Conservation (phyloP, 1,284 basidiomycete genomes). For the Malassezia sp. region DNA sequence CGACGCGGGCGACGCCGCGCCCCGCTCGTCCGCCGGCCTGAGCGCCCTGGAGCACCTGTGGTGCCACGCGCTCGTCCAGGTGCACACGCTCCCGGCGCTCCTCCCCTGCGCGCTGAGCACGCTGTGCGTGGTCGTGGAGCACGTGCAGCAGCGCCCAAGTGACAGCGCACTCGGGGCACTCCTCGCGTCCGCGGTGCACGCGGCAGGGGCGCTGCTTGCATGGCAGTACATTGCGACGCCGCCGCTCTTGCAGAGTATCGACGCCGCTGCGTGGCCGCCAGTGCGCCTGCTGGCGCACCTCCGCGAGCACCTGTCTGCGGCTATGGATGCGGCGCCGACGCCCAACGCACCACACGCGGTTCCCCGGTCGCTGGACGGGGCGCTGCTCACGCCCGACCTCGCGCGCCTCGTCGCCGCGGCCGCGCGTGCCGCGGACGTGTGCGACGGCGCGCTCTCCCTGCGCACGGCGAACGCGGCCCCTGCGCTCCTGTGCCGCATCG, state of each 20-base stretch:
- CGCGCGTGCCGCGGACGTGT: not conserved
- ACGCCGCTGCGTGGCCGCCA: not conserved
- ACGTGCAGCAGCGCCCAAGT: not conserved
- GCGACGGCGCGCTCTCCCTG: not conserved
- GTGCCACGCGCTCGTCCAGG: slow-evolving; percentile 28
- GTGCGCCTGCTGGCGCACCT: not conserved
- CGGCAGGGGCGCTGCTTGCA: not conserved
- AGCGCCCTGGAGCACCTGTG: slow-evolving; percentile 25
- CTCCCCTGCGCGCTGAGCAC: slow-evolving; percentile 1
- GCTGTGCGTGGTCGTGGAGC: not conserved
- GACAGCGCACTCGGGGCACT: too few species aligned
- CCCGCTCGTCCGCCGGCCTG: too few species aligned
- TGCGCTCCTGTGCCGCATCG: not conserved
- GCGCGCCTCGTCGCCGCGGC: not conserved
- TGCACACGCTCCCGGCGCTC: slow-evolving; percentile 1
- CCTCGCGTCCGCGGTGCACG: slow-evolving; percentile 1
- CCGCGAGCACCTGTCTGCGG: not conserved
- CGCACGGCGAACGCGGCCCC: not conserved
- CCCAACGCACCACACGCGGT: not conserved
- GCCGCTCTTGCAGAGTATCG: not conserved
- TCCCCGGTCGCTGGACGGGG: too few species aligned
- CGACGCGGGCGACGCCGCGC: not conserved
- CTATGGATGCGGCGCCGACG: not conserved
- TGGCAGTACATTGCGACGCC: slow-evolving; percentile 4
- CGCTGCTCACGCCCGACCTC: slow-evolving; percentile 1